Percentiles rank a stretch among this genome's conserved stretches.
phyloP scores from a whole-genome alignment of 2,329 filamentous ascomycete genomes.

The Scolecobasidium constrictum region DNA sequence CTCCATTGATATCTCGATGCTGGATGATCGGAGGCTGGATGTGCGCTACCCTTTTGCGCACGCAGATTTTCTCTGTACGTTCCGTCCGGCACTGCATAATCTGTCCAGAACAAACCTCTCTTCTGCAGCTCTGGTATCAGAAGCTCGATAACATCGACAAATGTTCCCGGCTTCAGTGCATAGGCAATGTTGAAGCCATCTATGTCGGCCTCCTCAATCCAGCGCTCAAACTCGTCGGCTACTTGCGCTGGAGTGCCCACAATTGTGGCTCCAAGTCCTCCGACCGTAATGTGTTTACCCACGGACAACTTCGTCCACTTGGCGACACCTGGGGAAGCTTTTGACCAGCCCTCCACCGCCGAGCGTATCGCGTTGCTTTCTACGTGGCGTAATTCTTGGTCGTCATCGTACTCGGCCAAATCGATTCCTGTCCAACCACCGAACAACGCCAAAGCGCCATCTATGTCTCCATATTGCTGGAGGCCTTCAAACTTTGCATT shows the following conservation, averaged over 20 bases:
- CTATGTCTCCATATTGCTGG: constrained; percentile 48
- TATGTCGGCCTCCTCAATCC: constrained; percentile 58
- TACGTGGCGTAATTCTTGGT: constrained; percentile 52
- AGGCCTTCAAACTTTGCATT: constrained; percentile 52
- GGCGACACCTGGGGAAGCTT: constrained; percentile 45
- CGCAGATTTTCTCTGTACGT: constrained; percentile 54
- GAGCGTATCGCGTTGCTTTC: constrained; percentile 48
- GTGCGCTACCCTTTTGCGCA: constrained; percentile 36
- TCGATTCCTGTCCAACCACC: constrained; percentile 66
- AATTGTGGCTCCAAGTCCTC: constrained; percentile 53
- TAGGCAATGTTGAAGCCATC: constrained; percentile 69
- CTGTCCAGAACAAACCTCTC: constrained; percentile 47
- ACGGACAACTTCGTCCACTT: constrained; percentile 67
- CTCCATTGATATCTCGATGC: constrained; percentile 37
- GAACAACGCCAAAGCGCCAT: constrained; percentile 60
- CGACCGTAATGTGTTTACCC: constrained; percentile 56
- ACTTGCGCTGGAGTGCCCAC: constrained; percentile 56
- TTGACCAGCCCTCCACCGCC: constrained; percentile 44
- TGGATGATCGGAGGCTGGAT: constrained; percentile 41
- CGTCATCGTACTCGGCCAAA: constrained; percentile 47
- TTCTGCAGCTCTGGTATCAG: constrained; percentile 52
- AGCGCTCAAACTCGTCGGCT: constrained; percentile 55
- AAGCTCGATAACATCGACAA: constrained; percentile 56
- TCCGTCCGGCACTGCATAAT: constrained; percentile 43
- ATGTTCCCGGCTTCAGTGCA: constrained; percentile 55